Conservation (phyloP, 805 yeast genomes). For the Saccharomyces mikatae region DNA sequence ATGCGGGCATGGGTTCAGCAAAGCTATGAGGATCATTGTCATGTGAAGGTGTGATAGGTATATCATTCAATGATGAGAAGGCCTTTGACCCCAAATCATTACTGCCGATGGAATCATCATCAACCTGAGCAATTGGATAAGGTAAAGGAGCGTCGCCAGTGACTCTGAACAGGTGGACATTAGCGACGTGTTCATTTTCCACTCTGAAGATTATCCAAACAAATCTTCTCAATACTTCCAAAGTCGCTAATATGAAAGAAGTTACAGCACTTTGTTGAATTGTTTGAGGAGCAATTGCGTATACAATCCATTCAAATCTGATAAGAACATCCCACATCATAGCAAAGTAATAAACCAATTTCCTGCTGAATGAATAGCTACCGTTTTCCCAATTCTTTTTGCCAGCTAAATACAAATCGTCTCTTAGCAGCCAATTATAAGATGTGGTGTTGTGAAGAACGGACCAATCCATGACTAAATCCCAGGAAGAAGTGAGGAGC, state of each 20-base stretch:
- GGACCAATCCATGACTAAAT: conserved; percentile 93
- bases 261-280: conserved; percentile 84
- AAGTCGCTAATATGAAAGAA: conserved; percentile 72
- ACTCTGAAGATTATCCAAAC: conserved; percentile 88
- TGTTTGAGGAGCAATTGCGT: conserved; percentile 66
- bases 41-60: not conserved
- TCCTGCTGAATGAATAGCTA: conserved; percentile 19
- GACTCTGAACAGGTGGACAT: conserved; percentile 77
- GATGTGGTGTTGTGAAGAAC: conserved; percentile 50
- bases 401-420: conserved; percentile 58
- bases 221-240: conserved; percentile 76
- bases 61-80: not conserved
- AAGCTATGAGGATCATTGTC: not conserved
- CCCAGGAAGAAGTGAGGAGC: conserved; percentile 69
- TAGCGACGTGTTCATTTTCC: conserved; percentile 93
- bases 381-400: conserved; percentile 30
- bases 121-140: conserved; percentile 35
- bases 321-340: conserved; percentile 65
- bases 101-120: not conserved
- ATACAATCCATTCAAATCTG: conserved; percentile 88
- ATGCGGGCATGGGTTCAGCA: conserved; percentile 17
- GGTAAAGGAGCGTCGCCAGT: conserved; percentile 84
- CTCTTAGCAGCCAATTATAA: conserved; percentile 54
- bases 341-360: conserved; percentile 59
- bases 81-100: not conserved